Conservation (phyloP, 192 early-diverging fungal genomes). For the Backusella tuberculispora region DNA sequence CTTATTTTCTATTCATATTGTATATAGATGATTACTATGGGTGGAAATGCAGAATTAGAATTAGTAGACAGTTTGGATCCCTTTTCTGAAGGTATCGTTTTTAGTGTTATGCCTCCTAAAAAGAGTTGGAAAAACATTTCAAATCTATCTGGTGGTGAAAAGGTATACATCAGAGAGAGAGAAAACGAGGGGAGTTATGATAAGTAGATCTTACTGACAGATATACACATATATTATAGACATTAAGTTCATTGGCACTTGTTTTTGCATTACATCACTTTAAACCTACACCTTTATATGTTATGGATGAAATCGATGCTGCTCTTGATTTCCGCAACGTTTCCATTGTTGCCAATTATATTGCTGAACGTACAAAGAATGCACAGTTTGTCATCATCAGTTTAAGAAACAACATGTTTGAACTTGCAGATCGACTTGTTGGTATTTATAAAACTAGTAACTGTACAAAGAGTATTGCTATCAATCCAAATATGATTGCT, state of each 20-base stretch:
- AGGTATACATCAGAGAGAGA: constrained; percentile 70
- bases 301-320: constrained; percentile 99
- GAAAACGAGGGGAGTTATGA: not conserved
- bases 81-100: constrained; percentile 98
- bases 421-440: constrained; percentile 95
- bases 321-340: constrained; percentile 99
- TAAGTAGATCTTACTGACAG: not conserved
- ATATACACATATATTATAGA: constrained; percentile 49
- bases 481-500: constrained; percentile 56
- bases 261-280: constrained; percentile 99
- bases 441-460: constrained; percentile 98
- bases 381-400: constrained; percentile 99
- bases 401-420: constrained; percentile 99
- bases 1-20: not conserved
- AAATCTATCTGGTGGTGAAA: constrained; percentile 99
- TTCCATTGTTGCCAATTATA: constrained; percentile 98
- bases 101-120: constrained; percentile 99
- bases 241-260: constrained; percentile 95
- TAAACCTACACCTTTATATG: constrained; percentile 99
- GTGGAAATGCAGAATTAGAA: constrained; percentile 98
- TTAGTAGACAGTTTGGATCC: constrained; percentile 97
- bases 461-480: constrained; percentile 80
- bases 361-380: constrained; percentile 95
- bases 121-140: constrained; percentile 99
- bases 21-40: constrained; percentile 90